Percentiles rank a stretch among this genome's conserved stretches.
Evolutionary conservation across 176 grass and related monocot species (phyloP).

Genomic region (Panicum miliaceum): DNA sequence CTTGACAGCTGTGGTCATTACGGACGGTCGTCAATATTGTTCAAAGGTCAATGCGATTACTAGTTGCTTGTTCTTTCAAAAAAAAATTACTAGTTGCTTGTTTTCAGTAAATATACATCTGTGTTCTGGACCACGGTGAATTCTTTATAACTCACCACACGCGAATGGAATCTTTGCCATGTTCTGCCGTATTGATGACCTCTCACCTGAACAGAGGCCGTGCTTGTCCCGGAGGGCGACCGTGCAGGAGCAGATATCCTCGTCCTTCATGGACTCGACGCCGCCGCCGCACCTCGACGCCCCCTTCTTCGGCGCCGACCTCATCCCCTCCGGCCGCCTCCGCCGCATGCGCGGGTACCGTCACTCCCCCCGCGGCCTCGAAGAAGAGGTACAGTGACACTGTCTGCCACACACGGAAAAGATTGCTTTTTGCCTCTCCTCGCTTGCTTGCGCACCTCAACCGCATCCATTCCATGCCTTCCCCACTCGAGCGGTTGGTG

Average conservation of each 20-base stretch:
- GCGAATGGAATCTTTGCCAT: slow-evolving; percentile 36
- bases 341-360: slow-evolving; percentile 68
- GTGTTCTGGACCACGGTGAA: background rate
- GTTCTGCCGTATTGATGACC: slow-evolving; percentile 47
- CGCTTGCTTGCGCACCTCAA: slow-evolving; percentile 40
- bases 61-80: background rate
- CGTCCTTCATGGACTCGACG: slow-evolving; percentile 74
- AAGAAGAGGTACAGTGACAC: slow-evolving; percentile 68
- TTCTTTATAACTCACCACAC: background rate
- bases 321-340: slow-evolving; percentile 65
- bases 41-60: slow-evolving; percentile 33
- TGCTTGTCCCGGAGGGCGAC: slow-evolving; percentile 61
- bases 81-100: background rate
- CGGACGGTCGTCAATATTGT: slow-evolving; percentile 29
- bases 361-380: slow-evolving; percentile 78
- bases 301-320: slow-evolving; percentile 62
- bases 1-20: slow-evolving; percentile 21
- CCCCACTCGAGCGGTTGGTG: slow-evolving; percentile 36
- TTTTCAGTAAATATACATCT: slow-evolving; percentile 1
- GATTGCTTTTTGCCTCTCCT: background rate
- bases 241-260: slow-evolving; percentile 67
- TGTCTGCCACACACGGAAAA: background rate
- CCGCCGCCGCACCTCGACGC: slow-evolving; percentile 52
- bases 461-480: slow-evolving; percentile 28
- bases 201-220: slow-evolving; percentile 54